A percentile compares a stretch with the other conserved stretches of the same genome.
These are phyloP conservation scores for Cenococcum geophilum DNA, from an alignment of 495 filamentous ascomycete genomes.

Conservation along the genomic window DNA sequence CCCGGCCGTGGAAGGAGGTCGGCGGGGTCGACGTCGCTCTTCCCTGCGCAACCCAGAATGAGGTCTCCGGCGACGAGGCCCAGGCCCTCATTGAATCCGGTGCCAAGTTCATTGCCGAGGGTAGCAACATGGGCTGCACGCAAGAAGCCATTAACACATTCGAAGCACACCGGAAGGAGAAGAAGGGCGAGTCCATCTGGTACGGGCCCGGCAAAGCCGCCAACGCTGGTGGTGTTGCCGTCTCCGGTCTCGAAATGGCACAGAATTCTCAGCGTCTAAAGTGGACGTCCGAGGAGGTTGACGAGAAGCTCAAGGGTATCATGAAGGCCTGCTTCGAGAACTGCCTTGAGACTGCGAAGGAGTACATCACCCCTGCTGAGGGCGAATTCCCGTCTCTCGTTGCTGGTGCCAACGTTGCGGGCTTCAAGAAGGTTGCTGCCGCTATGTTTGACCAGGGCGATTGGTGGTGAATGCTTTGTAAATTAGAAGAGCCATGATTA, in stretches of 20 bases:
- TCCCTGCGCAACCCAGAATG: slow-evolving; percentile 94
- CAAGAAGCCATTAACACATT: slow-evolving; percentile 93
- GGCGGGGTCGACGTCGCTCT: slow-evolving; percentile 85
- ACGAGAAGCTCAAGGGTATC: slow-evolving; percentile 83
- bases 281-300: slow-evolving; percentile 88
- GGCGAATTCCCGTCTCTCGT: slow-evolving; percentile 86
- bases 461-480: slow-evolving; percentile 53
- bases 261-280: slow-evolving; percentile 84
- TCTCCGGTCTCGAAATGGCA: slow-evolving; percentile 97
- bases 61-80: slow-evolving; percentile 86
- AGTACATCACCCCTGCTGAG: slow-evolving; percentile 70
- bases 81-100: slow-evolving; percentile 70
- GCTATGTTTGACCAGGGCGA: slow-evolving; percentile 97
- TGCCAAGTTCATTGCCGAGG: slow-evolving; percentile 85
- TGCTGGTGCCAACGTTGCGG: slow-evolving; percentile 92
- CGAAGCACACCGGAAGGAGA: slow-evolving; percentile 69
- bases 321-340: slow-evolving; percentile 93
- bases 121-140: slow-evolving; percentile 98
- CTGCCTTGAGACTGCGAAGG: slow-evolving; percentile 81
- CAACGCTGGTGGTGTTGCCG: slow-evolving; percentile 96
- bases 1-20: slow-evolving; percentile 84
- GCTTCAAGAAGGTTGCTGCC: slow-evolving; percentile 89
- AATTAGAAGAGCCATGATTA: neutral
- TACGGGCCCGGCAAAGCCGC: slow-evolving; percentile 95
- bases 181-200: slow-evolving; percentile 75